These are phyloP conservation scores for Ganoderma boninense DNA, from an alignment of 1,284 basidiomycete species.

Conservation along the genomic window DNA sequence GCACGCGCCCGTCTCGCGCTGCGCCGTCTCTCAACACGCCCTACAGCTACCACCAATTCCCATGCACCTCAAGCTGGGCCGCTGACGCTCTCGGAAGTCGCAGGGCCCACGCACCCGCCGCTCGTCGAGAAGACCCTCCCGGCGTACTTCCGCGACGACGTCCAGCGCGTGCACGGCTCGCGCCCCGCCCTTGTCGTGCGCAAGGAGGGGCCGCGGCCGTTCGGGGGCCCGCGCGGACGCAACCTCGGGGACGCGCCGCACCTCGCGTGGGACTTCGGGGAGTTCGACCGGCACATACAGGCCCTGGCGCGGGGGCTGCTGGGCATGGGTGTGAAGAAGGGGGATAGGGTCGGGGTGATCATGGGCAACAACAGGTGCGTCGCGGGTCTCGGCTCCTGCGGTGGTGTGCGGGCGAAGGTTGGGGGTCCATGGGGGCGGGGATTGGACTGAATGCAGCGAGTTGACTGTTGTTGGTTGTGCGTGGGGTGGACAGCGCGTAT, in stretches of 20 bases:
- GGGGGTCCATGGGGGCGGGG: background rate
- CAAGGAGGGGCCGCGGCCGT: conserved; percentile 63
- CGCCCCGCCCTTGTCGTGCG: conserved; percentile 74
- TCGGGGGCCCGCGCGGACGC: conserved; percentile 63
- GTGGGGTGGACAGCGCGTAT: conserved; percentile 64
- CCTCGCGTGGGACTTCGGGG: conserved; percentile 79
- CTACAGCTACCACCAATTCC: background rate
- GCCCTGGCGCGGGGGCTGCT: conserved; percentile 78
- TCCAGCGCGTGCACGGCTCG: conserved; percentile 58
- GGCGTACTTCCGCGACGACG: conserved; percentile 65
- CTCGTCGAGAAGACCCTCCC: conserved; percentile 70
- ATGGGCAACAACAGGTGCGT: conserved; percentile 84
- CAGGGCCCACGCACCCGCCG: conserved; percentile 68
- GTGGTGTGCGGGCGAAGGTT: background rate
- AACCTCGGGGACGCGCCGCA: conserved; percentile 58
- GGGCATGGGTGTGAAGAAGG: conserved; percentile 74
- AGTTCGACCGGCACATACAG: conserved; percentile 73
- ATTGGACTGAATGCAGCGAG: background rate
- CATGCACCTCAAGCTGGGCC: background rate
- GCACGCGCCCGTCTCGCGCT: background rate
- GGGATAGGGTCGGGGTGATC: conserved; percentile 82
- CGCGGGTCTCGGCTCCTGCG: background rate
- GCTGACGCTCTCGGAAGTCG: conserved; percentile 55
- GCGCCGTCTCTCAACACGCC: conserved; percentile 12
- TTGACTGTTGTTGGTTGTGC: background rate